phyloP scores from a whole-genome alignment of 164 flowering plant genomes.

The Echeveria elegans region DNA sequence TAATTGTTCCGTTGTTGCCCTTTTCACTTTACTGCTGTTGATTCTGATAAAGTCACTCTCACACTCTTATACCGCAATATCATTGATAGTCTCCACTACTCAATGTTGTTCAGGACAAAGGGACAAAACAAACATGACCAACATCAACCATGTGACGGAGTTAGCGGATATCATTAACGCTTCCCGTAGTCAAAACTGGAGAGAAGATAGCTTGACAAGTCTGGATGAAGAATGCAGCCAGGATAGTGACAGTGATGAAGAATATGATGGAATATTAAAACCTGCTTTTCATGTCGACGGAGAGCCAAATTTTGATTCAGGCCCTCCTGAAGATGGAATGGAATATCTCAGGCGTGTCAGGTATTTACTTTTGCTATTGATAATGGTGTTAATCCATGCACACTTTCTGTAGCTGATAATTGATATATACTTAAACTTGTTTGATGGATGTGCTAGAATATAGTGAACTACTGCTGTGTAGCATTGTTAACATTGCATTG shows the following conservation, averaged over 20 bases:
- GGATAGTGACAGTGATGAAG: conserved; percentile 60
- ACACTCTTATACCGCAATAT: not conserved
- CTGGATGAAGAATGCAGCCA: conserved; percentile 28
- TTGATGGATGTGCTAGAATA: too few species aligned
- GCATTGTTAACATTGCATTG: not conserved
- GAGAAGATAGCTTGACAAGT: conserved; percentile 14
- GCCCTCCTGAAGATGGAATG: conserved; percentile 88
- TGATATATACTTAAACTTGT: too few species aligned
- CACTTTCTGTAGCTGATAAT: not conserved
- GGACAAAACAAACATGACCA: not conserved
- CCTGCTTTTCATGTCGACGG: conserved; percentile 86
- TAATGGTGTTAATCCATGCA: not conserved
- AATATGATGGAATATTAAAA: conserved; percentile 52
- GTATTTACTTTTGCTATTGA: conserved; percentile 25
- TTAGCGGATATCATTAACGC: not conserved
- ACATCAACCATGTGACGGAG: not conserved
- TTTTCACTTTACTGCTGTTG: not conserved
- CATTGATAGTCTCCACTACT: too few species aligned
- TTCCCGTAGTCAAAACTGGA: not conserved
- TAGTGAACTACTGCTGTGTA: not conserved
- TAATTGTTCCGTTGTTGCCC: not conserved
- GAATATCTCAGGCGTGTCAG: conserved; percentile 96
- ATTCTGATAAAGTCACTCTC: not conserved
- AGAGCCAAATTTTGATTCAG: conserved; percentile 90
- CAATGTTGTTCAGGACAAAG: not conserved